Base-by-base conservation (phyloP, 2,329 filamentous ascomycete species). In the Xenoacremonium recifei region DNA sequence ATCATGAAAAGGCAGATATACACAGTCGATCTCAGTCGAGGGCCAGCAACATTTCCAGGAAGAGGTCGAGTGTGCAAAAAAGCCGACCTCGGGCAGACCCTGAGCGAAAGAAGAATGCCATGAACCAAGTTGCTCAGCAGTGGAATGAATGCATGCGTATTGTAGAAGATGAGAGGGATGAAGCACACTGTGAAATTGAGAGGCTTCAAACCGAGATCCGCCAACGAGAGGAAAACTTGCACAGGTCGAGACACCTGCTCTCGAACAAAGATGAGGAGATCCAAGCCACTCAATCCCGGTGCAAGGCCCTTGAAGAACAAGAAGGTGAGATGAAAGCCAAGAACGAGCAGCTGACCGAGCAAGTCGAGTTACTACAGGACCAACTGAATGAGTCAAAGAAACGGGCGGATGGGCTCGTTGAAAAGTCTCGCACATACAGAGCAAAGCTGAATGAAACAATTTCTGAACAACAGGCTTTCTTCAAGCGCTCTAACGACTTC, bases 381-480 rank as follows among this genome's bases (percentile, higher is more conserved):
- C 51, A 60, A 7, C 29, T 67, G 2, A 37, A 46, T 11, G 40
- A 52, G 5, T 55, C 58, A 10, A 53, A 57, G n/a, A 37, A 54
- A 15, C 47, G 48, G 35, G 43, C 40, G 2, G 37, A 37, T 12
- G 36, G 34, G 5, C 29, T 62, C 9, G 45, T 67, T 35, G 63
- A 65, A 9, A 74, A 64, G 41, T 54, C 64, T 32, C 57, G 55
- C 5, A 50, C 50, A 2, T 68, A 63, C 44, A 66, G 58, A 39
- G 49, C 54, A 3, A 67, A 67, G 13, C 53, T 79, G n/a, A 73
- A 76, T 40, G 59, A 69, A 35, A 68, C 70, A 2, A 68, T 71
- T 7, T 45, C 51, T 2, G 73, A 78, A 43, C 74, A 78, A 20
- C 71, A 76, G 42, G 53, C 53, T 5, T 58, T 77, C 2, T 75